These are phyloP conservation scores for Mixia osmundae DNA, from an alignment of 1,284 basidiomycete species.

Conservation along the genomic window DNA sequence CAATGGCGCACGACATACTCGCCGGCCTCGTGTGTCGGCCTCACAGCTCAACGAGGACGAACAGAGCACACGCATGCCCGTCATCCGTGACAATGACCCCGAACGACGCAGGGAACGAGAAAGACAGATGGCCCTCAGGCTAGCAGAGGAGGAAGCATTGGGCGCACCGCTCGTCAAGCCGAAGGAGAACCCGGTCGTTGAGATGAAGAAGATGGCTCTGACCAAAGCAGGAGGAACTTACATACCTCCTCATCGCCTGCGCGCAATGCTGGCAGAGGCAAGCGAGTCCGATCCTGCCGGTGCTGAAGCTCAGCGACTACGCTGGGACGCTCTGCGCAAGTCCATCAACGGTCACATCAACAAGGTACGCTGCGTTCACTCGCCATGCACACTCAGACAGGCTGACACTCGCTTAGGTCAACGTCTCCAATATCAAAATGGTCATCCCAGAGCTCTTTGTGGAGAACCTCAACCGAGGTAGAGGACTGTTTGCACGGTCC, in stretches of 20 bases:
- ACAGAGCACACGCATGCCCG: no score
- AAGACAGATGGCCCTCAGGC: conserved; percentile 42
- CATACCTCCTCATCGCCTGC: conserved; percentile 75
- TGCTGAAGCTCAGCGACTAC: conserved; percentile 80
- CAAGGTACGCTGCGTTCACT: conserved; percentile 26
- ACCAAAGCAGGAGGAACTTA: conserved; percentile 72
- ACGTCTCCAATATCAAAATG: conserved; percentile 85
- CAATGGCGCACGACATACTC: no score
- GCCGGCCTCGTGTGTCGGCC: no score
- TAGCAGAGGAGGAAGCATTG: conserved; percentile 41
- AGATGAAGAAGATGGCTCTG: conserved; percentile 25
- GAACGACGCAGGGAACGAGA: conserved; percentile 49
- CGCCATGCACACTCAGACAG: not conserved
- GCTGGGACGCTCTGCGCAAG: conserved; percentile 95
- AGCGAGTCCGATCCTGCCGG: conserved; percentile 60
- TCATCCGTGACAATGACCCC: conserved; percentile 50
- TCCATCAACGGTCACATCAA: conserved; percentile 98
- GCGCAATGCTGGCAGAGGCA: conserved; percentile 64
- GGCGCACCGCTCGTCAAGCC: conserved; percentile 18
- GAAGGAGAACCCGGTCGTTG: conserved; percentile 21
- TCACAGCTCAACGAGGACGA: no score
- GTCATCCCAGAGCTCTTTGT: conserved; percentile 81
- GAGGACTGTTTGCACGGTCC: conserved; percentile 70
- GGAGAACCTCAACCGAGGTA: conserved; percentile 74
- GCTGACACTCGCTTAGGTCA: conserved; percentile 30